phyloP scores from a whole-genome alignment of 1,284 basidiomycete genomes.

The Cutaneotrichosporon sp. region DNA sequence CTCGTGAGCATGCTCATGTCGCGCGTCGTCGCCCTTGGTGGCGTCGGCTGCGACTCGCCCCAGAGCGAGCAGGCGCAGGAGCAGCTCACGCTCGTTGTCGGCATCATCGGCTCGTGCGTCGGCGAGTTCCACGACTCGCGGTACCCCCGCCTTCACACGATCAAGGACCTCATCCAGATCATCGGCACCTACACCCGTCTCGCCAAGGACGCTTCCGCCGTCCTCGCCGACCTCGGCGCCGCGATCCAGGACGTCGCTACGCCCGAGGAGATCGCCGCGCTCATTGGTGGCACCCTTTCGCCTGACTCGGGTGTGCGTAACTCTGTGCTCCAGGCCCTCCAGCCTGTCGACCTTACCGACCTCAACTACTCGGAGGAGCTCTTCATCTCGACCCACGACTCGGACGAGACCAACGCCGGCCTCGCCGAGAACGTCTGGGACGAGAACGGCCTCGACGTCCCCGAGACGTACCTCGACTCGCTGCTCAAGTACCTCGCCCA shows the following conservation, averaged over 20 bases:
- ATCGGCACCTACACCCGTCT: constrained; percentile 78
- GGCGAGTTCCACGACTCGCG: constrained; percentile 69
- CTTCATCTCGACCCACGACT: constrained; percentile 88
- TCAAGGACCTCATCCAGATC: constrained; percentile 72
- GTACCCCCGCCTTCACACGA: constrained; percentile 72
- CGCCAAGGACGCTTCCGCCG: constrained; percentile 80
- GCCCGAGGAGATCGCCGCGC: constrained; percentile 63
- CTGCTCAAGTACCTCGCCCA: constrained; percentile 76
- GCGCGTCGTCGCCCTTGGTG: constrained; percentile 69
- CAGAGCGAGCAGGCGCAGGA: constrained; percentile 75
- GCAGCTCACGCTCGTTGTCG: constrained; percentile 80
- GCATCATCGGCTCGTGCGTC: constrained; percentile 83
- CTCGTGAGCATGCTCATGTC: constrained; percentile 78
- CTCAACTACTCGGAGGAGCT: constrained; percentile 88
- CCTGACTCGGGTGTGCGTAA: constrained; percentile 89
- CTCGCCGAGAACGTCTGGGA: constrained; percentile 88
- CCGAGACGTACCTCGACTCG: constrained; percentile 67
- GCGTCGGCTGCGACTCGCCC: constrained; percentile 62
- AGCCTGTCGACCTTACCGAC: constrained; percentile 95
- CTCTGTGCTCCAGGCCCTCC: constrained; percentile 83
- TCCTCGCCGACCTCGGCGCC: constrained; percentile 80
- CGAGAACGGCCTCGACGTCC: constrained; percentile 91
- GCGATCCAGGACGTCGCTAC: constrained; percentile 72
- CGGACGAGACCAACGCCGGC: constrained; percentile 85
- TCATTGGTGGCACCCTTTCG: constrained; percentile 75